These are phyloP conservation scores for Plicaturopsis crispa DNA, from an alignment of 768 basidiomycete species.

Conservation along the genomic window DNA sequence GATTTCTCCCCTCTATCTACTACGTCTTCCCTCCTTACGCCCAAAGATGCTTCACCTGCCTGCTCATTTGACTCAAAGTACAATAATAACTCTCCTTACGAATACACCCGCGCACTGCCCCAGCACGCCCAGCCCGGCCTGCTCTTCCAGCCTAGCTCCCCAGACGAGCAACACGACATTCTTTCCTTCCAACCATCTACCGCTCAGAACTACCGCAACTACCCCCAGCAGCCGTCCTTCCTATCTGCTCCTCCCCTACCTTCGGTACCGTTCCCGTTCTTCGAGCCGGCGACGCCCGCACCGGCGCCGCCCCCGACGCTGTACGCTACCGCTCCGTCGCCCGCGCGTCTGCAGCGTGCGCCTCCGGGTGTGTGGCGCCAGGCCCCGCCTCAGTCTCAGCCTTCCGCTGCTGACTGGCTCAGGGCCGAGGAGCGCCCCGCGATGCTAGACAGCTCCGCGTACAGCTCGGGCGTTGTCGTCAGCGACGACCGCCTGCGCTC, in stretches of 20 bases:
- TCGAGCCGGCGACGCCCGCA: background rate
- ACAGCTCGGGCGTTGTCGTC: constrained; percentile 10
- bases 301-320: background rate
- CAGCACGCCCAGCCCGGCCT: constrained; percentile 27
- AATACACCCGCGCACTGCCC: constrained; percentile 24
- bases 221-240: background rate
- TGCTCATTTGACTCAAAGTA: constrained; percentile 48
- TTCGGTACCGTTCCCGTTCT: background rate
- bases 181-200: background rate
- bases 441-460: background rate
- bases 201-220: too few relatives aligned
- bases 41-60: constrained; percentile 66
- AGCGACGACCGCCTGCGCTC: constrained; percentile 20
- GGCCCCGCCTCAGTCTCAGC: background rate
- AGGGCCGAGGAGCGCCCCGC: background rate
- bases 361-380: background rate
- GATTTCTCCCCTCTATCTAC: constrained; percentile 71
- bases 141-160: constrained; percentile 37
- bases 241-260: background rate
- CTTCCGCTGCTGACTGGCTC: background rate
- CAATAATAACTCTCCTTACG: constrained; percentile 43
- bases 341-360: background rate
- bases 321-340: background rate
- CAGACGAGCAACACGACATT: constrained; percentile 20
- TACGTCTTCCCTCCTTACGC: constrained; percentile 64